A percentile compares a stretch with the other conserved stretches of the same genome.
Evolutionary conservation across 768 basidiomycete genomes (phyloP).

Genomic region (Lactifluus piperatus): DNA sequence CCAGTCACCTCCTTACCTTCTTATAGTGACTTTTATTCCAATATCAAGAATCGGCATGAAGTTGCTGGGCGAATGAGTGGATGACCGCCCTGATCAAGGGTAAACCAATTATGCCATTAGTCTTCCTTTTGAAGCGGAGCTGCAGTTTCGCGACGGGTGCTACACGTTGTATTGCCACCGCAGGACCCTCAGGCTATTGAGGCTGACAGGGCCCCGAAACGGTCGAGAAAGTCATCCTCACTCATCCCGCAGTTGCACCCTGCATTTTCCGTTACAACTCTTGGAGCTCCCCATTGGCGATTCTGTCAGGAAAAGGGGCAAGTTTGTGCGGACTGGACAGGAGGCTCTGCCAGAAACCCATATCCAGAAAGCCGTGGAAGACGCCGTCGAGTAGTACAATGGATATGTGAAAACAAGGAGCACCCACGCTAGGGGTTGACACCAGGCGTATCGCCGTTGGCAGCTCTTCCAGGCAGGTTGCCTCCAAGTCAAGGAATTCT

Average conservation of each 20-base stretch:
- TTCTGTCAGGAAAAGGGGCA: constrained; percentile 47
- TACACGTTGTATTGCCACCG: constrained; percentile 70
- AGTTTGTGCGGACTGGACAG: too few species aligned
- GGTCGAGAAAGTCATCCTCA: constrained; percentile 83
- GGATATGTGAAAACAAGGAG: constrained; percentile 45
- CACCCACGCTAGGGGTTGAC: constrained; percentile 39
- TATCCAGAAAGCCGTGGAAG: constrained; percentile 67
- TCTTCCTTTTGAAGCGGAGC: constrained; percentile 49
- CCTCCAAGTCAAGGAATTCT: neutral
- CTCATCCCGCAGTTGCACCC: constrained; percentile 47
- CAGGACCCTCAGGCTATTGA: constrained; percentile 48
- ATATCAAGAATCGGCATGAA: too few species aligned
- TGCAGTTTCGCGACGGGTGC: constrained; percentile 78
- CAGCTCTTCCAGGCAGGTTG: constrained; percentile 55
- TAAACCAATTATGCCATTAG: constrained; percentile 45
- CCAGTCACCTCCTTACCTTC: too few species aligned
- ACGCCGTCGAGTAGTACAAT: constrained; percentile 58
- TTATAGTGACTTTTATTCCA: too few species aligned
- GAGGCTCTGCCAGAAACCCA: constrained; percentile 60
- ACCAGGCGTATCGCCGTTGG: constrained; percentile 54
- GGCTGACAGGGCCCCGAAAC: constrained; percentile 62
- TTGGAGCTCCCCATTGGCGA: constrained; percentile 33
- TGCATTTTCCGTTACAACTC: constrained; percentile 39
- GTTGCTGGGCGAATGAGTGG: constrained; percentile 53
- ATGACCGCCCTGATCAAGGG: too few species aligned